A percentile compares a stretch with the other conserved stretches of the same genome.
Conservation (phyloP, 2,329 filamentous ascomycete species). For the Pseudogymnoascus sp. region DNA sequence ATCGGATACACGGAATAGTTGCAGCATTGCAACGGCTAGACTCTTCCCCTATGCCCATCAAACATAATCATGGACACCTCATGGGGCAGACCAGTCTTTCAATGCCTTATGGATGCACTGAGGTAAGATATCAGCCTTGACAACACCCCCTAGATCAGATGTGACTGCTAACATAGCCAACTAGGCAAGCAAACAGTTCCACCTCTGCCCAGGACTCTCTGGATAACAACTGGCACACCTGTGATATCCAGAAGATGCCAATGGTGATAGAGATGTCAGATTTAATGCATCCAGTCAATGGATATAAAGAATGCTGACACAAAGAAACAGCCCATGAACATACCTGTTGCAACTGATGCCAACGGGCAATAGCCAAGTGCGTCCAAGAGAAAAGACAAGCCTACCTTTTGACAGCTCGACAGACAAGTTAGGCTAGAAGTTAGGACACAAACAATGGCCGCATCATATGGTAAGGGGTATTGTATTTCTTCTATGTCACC, state of each 20-base stretch:
- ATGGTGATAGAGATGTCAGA: neutral
- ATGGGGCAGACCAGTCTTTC: neutral
- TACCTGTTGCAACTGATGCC: neutral
- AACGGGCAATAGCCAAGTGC: neutral
- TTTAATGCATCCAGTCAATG: neutral
- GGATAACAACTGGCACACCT: neutral
- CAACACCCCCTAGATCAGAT: neutral
- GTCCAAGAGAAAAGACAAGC: neutral
- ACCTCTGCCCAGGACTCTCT: neutral
- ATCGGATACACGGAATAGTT: neutral
- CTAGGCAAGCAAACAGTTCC: neutral
- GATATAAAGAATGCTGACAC: neutral
- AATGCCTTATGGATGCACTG: neutral
- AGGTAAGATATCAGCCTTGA: neutral
- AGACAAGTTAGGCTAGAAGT: neutral
- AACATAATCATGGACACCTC: neutral
- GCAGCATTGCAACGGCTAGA: neutral
- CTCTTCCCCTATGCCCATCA: neutral
- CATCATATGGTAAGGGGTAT: constrained; percentile 11
- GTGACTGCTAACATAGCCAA: neutral
- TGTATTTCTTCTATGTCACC: constrained; percentile 11
- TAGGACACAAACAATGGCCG: neutral
- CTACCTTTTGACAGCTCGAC: neutral
- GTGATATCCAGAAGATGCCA: neutral
- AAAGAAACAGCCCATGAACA: neutral